phyloP scores from a whole-genome alignment of 1,284 basidiomycete species.

The Fistulinella staudtii region DNA sequence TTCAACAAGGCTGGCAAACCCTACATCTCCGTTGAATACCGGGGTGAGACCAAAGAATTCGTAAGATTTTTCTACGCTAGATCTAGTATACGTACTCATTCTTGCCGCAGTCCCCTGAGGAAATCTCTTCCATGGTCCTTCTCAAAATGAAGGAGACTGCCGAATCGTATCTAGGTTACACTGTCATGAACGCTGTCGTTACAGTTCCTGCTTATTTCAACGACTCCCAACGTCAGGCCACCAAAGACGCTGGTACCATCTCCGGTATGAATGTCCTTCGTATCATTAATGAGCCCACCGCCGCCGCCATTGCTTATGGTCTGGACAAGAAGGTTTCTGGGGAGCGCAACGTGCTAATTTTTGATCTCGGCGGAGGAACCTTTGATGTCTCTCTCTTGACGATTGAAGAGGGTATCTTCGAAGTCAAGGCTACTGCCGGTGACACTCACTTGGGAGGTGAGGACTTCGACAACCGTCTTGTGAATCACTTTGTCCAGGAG shows the following conservation, averaged over 20 bases:
- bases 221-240: slow-evolving; percentile 94
- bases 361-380: slow-evolving; percentile 98
- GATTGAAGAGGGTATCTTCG: slow-evolving; percentile 98
- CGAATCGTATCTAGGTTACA: slow-evolving; percentile 90
- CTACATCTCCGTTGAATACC: slow-evolving; percentile 85
- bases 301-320: slow-evolving; percentile 93
- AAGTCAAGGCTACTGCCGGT: slow-evolving; percentile 98
- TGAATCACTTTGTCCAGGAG: slow-evolving; percentile 97
- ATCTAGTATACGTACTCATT: slow-evolving; percentile 13
- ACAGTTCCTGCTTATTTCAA: slow-evolving; percentile 98
- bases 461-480: slow-evolving; percentile 98
- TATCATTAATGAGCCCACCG: slow-evolving; percentile 96
- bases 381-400: slow-evolving; percentile 98
- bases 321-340: slow-evolving; percentile 85
- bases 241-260: slow-evolving; percentile 91
- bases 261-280: slow-evolving; percentile 90
- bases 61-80: slow-evolving; percentile 45
- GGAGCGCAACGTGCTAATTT: slow-evolving; percentile 94
- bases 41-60: slow-evolving; percentile 90
- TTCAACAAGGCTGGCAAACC: slow-evolving; percentile 84
- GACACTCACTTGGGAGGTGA: slow-evolving; percentile 99
- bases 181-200: slow-evolving; percentile 86
- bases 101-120: slow-evolving; percentile 76
- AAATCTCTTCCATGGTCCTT: slow-evolving; percentile 97
- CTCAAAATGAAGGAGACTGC: slow-evolving; percentile 98